A percentile compares a stretch with the other conserved stretches of the same genome.
Evolutionary conservation across 2,329 filamentous ascomycete species (phyloP).

Genomic region (Fusarium agapanthi): DNA sequence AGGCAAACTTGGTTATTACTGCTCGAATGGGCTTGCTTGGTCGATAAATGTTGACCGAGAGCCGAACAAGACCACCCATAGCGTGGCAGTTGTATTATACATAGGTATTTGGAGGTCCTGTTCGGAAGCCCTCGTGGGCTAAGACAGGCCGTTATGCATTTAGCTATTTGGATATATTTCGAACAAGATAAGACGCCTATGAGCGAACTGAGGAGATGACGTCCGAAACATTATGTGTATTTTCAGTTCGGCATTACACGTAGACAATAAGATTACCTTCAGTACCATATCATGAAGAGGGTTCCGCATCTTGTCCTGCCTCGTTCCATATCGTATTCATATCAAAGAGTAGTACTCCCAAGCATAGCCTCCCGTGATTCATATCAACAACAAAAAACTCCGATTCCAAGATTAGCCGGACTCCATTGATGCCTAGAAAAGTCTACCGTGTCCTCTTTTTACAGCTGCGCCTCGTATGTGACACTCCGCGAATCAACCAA

Average conservation of each 20-base stretch:
- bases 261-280: not conserved
- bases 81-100: slow-evolving; percentile 32
- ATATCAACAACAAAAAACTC: slow-evolving; percentile 28
- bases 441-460: slow-evolving; percentile 32
- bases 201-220: slow-evolving; percentile 2
- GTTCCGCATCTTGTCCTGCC: not conserved
- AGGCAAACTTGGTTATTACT: slow-evolving; percentile 9
- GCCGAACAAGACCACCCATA: not conserved
- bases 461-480: not conserved
- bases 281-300: not conserved
- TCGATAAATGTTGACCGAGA: not conserved
- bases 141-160: slow-evolving; percentile 1
- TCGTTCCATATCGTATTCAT: not conserved
- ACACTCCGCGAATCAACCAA: slow-evolving; percentile 63
- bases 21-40: slow-evolving; percentile 9
- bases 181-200: slow-evolving; percentile 15
- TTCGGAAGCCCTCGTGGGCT: not conserved
- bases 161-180: slow-evolving; percentile 8
- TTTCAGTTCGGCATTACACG: not conserved
- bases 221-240: not conserved
- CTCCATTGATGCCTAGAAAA: slow-evolving; percentile 35
- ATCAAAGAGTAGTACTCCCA: slow-evolving; percentile 6
- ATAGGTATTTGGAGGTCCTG: slow-evolving; percentile 1
- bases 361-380: slow-evolving; percentile 6
- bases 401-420: slow-evolving; percentile 26